Evolutionary conservation across 2,329 filamentous ascomycete genomes (phyloP), one percentile per base, ranked within the genome.

Genomic region (Fusarium pseudoanthophilum): DNA sequence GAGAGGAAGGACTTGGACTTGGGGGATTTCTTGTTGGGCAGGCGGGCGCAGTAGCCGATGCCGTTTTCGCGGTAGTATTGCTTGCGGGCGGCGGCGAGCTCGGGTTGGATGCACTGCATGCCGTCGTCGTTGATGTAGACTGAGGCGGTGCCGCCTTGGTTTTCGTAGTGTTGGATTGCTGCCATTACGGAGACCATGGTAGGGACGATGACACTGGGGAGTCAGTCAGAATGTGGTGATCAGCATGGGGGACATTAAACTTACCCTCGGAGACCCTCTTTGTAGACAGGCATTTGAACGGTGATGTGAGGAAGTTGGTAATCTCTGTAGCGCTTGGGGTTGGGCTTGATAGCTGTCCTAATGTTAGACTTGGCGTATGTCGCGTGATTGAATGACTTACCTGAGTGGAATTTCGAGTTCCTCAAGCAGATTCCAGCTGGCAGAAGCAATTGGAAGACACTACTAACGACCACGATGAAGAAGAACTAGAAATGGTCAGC

Each of bases 121-220:
- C 91, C 90, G 71, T 92, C 91, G 63, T 92, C 91, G 72, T 92
- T 92, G 78, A 92, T 82, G 75, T 92, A 91, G 70, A 92, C 91
- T 75, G 89, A 91, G 32, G 91, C 91, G 2, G 89, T 88, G 13
- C 91, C 91, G n/a, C 91, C 91, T 77, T 88, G 87, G 73, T 87
- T 80, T 72, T 90, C 88, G 72, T 90, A 90, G 18, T 87, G 87
- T 40, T 87, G 87, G 68, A 90, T 89, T 24, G 88, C 88, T 20
- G 85, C 84, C 77, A 88, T 89, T 39, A 90, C 79, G 7, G 87
- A 89, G 26, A 85, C 83, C 48, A 90, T 84, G 0, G 88, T 90
- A 0, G 88, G 88, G 51, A 84, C 83, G 71, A 90, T 89, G 77
- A 88, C 78, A 60, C 75, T 76, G 3, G 10, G 13, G 2, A 42